Evolutionary conservation across 225 moss, liverwort and hornwort genomes (phyloP).

Genomic region (Straminergon stramineum): DNA sequence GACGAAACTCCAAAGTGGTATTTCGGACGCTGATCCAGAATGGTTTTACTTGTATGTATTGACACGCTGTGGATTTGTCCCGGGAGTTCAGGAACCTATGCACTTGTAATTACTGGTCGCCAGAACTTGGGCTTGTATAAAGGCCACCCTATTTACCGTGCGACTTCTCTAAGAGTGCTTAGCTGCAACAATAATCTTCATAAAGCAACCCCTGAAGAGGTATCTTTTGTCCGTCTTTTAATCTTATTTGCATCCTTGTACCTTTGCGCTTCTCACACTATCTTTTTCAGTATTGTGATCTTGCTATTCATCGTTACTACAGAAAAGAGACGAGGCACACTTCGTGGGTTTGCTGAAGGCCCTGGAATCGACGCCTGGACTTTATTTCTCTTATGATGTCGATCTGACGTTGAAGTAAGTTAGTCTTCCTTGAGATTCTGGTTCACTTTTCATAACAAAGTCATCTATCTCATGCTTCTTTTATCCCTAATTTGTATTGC

Average conservation of each 20-base stretch:
- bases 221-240: neutral
- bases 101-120: constrained; percentile 78
- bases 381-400: constrained; percentile 82
- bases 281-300: neutral
- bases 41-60: neutral
- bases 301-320: neutral
- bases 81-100: constrained; percentile 60
- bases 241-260: neutral
- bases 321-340: constrained; percentile 92
- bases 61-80: neutral
- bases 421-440: neutral
- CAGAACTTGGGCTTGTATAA: constrained; percentile 53
- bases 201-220: constrained; percentile 68
- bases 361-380: constrained; percentile 74
- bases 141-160: constrained; percentile 52
- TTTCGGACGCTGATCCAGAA: neutral
- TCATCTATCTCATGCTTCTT: neutral
- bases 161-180: constrained; percentile 78
- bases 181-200: constrained; percentile 60
- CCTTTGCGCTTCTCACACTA: neutral
- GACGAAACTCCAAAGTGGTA: neutral
- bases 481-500: neutral
- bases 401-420: constrained; percentile 89
- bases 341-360: constrained; percentile 59
- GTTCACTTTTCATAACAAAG: neutral